phyloP scores from a whole-genome alignment of 1,284 basidiomycete genomes.

The Ganoderma leucocontextum region DNA sequence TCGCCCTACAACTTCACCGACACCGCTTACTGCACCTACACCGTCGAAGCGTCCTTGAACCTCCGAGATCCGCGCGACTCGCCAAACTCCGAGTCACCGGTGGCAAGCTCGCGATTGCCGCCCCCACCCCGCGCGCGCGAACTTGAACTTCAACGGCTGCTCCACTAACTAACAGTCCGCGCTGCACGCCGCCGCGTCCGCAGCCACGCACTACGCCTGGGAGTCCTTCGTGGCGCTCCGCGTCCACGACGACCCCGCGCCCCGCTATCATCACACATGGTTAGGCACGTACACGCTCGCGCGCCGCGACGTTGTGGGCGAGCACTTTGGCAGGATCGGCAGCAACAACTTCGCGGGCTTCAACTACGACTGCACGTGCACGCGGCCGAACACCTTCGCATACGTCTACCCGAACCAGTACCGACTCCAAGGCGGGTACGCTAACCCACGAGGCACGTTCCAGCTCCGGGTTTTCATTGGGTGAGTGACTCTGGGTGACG shows the following conservation, averaged over 20 bases:
- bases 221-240: no score
- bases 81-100: background rate
- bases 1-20: background rate
- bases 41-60: background rate
- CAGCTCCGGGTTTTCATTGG: background rate
- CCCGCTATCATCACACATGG: background rate
- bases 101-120: background rate
- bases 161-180: background rate
- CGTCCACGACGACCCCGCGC: no score
- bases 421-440: conserved; percentile 52
- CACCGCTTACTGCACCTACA: background rate
- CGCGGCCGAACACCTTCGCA: background rate
- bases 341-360: background rate
- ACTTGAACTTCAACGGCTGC: background rate
- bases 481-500: background rate
- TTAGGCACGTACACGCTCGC: background rate
- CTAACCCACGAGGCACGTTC: conserved; percentile 41
- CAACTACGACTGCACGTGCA: background rate
- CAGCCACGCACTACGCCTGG: background rate
- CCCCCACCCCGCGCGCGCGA: background rate
- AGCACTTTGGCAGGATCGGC: background rate
- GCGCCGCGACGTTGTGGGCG: background rate
- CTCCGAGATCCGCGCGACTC: background rate
- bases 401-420: conserved; percentile 56
- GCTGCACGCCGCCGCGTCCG: background rate